Evolutionary conservation across 768 basidiomycete species (phyloP).

Genomic region (Lactarius hatsudake): DNA sequence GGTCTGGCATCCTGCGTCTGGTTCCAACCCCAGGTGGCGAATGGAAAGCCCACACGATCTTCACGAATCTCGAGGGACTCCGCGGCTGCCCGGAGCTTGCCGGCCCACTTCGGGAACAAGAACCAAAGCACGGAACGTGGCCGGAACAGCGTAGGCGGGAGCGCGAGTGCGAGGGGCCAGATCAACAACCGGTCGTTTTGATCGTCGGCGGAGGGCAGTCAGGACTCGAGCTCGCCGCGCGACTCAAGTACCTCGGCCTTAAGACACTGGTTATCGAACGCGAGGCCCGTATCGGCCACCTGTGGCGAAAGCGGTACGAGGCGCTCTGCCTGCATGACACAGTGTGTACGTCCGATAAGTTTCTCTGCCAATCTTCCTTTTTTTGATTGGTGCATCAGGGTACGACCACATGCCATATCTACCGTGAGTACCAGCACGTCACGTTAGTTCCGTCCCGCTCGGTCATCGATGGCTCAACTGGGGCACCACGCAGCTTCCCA

Average conservation of each 20-base stretch:
- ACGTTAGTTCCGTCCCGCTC: neutral
- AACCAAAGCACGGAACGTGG: constrained; percentile 44
- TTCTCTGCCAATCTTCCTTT: constrained; percentile 21
- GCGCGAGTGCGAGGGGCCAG: constrained; percentile 37
- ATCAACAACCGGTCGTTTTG: constrained; percentile 50
- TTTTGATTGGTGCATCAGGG: constrained; percentile 35
- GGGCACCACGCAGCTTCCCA: constrained; percentile 32
- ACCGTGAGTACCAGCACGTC: constrained; percentile 23
- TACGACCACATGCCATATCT: constrained; percentile 54
- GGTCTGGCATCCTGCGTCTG: constrained; percentile 45
- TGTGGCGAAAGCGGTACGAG: constrained; percentile 66
- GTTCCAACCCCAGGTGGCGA: constrained; percentile 41
- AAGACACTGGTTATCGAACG: constrained; percentile 59
- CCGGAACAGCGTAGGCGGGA: constrained; percentile 37
- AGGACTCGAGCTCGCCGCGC: constrained; percentile 56
- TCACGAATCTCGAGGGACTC: constrained; percentile 51
- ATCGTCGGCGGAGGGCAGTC: constrained; percentile 52
- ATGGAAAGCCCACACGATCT: constrained; percentile 49
- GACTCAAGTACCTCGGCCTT: constrained; percentile 52
- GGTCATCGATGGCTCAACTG: neutral
- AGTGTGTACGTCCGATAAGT: constrained; percentile 48
- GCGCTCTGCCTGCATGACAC: constrained; percentile 65
- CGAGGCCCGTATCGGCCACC: constrained; percentile 56
- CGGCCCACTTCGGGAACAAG: constrained; percentile 35
- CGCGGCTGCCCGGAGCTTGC: constrained; percentile 44